Percentiles rank a stretch among this genome's conserved stretches.
These are phyloP conservation scores for Laguncularia racemosa DNA, from an alignment of 345 rosid genomes.

Conservation along the genomic window DNA sequence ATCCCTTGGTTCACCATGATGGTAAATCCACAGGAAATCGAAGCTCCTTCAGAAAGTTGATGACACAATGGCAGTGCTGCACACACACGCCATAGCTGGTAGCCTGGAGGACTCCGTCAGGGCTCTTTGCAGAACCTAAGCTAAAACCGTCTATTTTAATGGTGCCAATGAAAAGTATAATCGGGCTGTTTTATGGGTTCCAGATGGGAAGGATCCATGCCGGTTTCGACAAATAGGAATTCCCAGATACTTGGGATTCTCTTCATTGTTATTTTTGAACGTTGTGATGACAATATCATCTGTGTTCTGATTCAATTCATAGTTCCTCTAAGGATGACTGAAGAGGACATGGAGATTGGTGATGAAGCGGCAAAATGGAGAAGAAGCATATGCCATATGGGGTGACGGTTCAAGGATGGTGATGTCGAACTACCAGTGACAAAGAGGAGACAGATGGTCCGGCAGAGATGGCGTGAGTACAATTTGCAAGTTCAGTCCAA, in stretches of 20 bases:
- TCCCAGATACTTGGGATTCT: conserved; percentile 27
- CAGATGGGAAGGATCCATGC: conserved; percentile 6
- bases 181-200: conserved; percentile 36
- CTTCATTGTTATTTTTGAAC: conserved; percentile 15
- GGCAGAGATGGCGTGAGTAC: background rate
- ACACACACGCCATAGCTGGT: conserved; percentile 48
- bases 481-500: background rate
- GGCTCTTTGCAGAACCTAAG: conserved; percentile 33
- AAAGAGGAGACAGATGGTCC: too few relatives aligned
- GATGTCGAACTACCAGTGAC: background rate
- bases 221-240: conserved; percentile 31
- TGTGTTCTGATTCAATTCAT: conserved; percentile 20
- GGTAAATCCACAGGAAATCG: conserved; percentile 36
- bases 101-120: conserved; percentile 32
- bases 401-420: conserved; percentile 16
- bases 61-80: conserved; percentile 45
- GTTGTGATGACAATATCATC: conserved; percentile 24
- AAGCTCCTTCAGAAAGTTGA: conserved; percentile 36
- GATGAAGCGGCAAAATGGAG: conserved; percentile 38
- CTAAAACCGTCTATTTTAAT: conserved; percentile 21
- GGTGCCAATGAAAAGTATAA: background rate
- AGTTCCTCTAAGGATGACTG: conserved; percentile 35
- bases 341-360: conserved; percentile 40
- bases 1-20: conserved; percentile 53
- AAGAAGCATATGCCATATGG: conserved; percentile 37